A percentile compares a stretch with the other conserved stretches of the same genome.
Evolutionary conservation across 2,329 filamentous ascomycete genomes (phyloP).

Genomic region (Chalaropsis ovoidea): DNA sequence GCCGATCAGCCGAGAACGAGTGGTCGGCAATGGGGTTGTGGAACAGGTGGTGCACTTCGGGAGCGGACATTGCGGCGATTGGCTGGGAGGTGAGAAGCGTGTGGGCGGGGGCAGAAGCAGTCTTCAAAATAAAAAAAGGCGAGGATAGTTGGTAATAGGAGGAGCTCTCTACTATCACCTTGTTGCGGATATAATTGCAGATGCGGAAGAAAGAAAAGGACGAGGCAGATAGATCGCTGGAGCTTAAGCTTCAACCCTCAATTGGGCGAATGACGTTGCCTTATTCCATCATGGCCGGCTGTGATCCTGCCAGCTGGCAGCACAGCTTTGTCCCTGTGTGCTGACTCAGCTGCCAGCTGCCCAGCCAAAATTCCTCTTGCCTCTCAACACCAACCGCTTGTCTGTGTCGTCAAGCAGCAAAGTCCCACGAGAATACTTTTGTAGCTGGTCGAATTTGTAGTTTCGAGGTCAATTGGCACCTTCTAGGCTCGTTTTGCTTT

Average conservation of each 20-base stretch:
- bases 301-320: slow-evolving; percentile 15
- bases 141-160: slow-evolving; percentile 32
- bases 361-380: slow-evolving; percentile 3
- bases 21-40: slow-evolving; percentile 94
- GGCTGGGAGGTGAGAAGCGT: slow-evolving; percentile 29
- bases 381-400: slow-evolving; percentile 7
- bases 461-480: background rate
- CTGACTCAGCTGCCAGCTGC: slow-evolving; percentile 23
- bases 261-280: slow-evolving; percentile 26
- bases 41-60: slow-evolving; percentile 94
- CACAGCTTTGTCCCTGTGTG: background rate
- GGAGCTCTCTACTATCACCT: slow-evolving; percentile 88
- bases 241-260: slow-evolving; percentile 25
- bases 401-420: background rate
- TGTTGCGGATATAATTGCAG: background rate
- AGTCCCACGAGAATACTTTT: background rate
- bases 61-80: slow-evolving; percentile 54
- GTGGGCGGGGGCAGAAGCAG: slow-evolving; percentile 27
- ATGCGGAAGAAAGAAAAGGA: background rate
- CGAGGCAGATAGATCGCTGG: background rate
- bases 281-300: background rate
- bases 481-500: background rate
- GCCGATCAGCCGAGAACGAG: slow-evolving; percentile 88
- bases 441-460: background rate
- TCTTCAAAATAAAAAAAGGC: background rate